phyloP scores from a whole-genome alignment of 2,329 filamentous ascomycete species.

The Cercospora brassicicola region DNA sequence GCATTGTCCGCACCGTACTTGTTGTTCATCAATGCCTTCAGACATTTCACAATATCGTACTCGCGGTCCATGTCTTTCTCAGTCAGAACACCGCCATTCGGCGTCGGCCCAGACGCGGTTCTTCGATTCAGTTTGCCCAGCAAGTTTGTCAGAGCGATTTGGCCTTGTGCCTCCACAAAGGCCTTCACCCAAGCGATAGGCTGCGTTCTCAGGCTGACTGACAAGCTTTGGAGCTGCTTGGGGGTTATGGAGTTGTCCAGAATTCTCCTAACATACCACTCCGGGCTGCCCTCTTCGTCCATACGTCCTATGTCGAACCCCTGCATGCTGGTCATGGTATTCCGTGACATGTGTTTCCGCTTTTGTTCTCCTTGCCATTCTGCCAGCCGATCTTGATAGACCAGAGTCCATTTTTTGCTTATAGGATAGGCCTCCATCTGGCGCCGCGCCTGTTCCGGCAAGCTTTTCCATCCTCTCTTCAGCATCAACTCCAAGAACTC shows the following conservation, averaged over 20 bases:
- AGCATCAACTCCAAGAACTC: conserved; percentile 95
- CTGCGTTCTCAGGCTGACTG: conserved; percentile 92
- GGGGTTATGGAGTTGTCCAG: conserved; percentile 92
- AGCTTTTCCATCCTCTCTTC: conserved; percentile 94
- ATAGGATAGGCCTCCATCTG: conserved; percentile 97
- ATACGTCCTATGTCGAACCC: conserved; percentile 71
- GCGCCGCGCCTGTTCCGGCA: conserved; percentile 88
- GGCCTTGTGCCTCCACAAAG: conserved; percentile 95
- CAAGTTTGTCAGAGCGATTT: conserved; percentile 91
- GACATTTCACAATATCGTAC: conserved; percentile 96
- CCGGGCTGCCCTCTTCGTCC: conserved; percentile 92
- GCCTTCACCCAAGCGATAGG: conserved; percentile 95
- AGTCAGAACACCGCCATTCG: conserved; percentile 58
- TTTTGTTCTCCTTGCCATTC: conserved; percentile 96
- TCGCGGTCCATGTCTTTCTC: conserved; percentile 86
- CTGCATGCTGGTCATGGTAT: conserved; percentile 60
- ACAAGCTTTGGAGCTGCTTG: conserved; percentile 88
- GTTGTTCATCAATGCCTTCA: conserved; percentile 98
- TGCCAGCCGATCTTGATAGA: conserved; percentile 90
- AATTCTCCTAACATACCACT: conserved; percentile 96
- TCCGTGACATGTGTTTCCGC: conserved; percentile 70
- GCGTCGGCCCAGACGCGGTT: conserved; percentile 70
- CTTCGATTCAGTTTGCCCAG: conserved; percentile 91
- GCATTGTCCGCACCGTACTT: conserved; percentile 98
- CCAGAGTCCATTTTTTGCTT: conserved; percentile 94